Conservation (phyloP, 2,329 filamentous ascomycete genomes). For the Daldinia sp. region DNA sequence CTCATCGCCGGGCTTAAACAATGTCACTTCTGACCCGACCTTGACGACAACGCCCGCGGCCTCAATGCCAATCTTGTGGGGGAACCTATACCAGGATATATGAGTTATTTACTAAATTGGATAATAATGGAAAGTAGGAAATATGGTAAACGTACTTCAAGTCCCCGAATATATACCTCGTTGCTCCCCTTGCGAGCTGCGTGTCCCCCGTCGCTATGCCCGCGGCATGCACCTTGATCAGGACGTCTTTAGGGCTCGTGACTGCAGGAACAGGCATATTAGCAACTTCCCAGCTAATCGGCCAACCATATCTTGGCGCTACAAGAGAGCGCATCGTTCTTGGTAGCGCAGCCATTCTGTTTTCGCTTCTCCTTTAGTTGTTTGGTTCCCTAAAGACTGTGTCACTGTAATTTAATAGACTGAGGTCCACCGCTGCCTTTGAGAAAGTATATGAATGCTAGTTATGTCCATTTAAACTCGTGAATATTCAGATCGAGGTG, state of each 20-base stretch:
- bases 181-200: slow-evolving; percentile 46
- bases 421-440: neutral
- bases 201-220: slow-evolving; percentile 55
- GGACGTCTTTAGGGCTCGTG: slow-evolving; percentile 57
- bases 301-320: slow-evolving; percentile 55
- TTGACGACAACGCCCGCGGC: slow-evolving; percentile 51
- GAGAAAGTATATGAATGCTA: neutral
- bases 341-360: slow-evolving; percentile 49
- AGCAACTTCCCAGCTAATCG: slow-evolving; percentile 55
- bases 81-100: slow-evolving; percentile 36
- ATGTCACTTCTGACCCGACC: slow-evolving; percentile 48
- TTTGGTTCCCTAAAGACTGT: neutral
- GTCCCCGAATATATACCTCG: slow-evolving; percentile 45
- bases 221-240: slow-evolving; percentile 57
- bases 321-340: slow-evolving; percentile 60
- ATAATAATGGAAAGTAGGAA: neutral
- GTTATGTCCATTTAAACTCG: neutral
- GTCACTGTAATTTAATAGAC: neutral
- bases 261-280: slow-evolving; percentile 61
- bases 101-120: neutral
- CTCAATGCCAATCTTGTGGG: slow-evolving; percentile 46
- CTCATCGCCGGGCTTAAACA: slow-evolving; percentile 52
- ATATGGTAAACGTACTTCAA: slow-evolving; percentile 46
- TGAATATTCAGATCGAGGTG: neutral
- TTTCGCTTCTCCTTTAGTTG: neutral